A percentile compares a stretch with the other conserved stretches of the same genome.
Evolutionary conservation across 2,329 filamentous ascomycete genomes (phyloP).

Genomic region (Calonectria naviculata): DNA sequence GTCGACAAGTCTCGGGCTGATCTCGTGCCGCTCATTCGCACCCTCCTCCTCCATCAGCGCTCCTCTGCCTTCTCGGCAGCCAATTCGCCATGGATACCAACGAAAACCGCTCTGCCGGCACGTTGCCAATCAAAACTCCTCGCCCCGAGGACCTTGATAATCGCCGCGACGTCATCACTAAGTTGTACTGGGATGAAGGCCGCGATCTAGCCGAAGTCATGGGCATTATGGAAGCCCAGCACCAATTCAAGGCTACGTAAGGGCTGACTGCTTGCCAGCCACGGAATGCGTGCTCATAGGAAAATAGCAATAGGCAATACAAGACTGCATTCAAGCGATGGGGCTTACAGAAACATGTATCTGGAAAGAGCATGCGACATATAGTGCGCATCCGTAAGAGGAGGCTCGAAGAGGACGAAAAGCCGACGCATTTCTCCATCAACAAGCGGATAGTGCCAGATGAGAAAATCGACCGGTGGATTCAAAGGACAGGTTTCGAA

Average conservation of each 20-base stretch:
- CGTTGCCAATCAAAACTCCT: background rate
- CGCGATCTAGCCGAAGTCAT: background rate
- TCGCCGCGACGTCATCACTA: background rate
- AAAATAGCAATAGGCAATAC: background rate
- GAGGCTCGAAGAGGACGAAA: background rate
- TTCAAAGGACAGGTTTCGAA: background rate
- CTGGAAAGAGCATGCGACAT: background rate
- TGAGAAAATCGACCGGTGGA: background rate
- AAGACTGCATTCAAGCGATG: conserved; percentile 1
- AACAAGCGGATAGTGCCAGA: background rate
- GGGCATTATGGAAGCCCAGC: background rate
- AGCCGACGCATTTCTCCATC: background rate
- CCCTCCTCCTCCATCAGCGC: background rate
- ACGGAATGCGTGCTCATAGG: background rate
- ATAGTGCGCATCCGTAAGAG: background rate
- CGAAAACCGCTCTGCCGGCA: background rate
- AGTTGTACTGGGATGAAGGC: background rate
- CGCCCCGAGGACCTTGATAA: background rate
- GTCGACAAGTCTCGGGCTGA: background rate
- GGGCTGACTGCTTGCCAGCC: background rate
- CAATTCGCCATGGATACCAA: background rate
- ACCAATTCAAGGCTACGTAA: conserved; percentile 7
- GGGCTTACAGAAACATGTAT: background rate
- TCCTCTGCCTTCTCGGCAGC: background rate
- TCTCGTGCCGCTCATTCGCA: background rate